Percentiles rank a stretch among this genome's conserved stretches.
phyloP scores from a whole-genome alignment of 306 rosid genomes.

The Castanea sativa region DNA sequence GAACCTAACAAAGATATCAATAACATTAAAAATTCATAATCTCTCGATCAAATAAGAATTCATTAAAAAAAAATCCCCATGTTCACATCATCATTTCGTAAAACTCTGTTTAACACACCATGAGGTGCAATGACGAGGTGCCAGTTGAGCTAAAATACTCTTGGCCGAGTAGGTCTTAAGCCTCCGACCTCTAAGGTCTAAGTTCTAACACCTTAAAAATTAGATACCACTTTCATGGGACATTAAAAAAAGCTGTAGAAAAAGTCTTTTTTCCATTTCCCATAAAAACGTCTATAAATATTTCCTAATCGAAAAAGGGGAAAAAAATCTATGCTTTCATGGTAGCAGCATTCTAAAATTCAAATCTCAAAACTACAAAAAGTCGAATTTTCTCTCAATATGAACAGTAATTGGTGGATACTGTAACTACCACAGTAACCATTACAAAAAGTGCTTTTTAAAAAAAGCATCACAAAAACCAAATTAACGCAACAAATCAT shows the following conservation, averaged over 20 bases:
- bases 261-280: too few species aligned
- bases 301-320: too few species aligned
- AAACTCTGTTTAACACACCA: background rate
- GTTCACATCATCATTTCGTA: background rate
- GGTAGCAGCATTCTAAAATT: background rate
- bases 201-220: too few species aligned
- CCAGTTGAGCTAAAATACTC: too few species aligned
- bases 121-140: background rate
- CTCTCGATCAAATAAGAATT: background rate
- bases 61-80: background rate
- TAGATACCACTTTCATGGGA: too few species aligned
- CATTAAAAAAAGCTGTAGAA: too few species aligned
- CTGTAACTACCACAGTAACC: background rate
- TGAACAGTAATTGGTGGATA: background rate
- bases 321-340: background rate
- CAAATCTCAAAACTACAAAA: background rate
- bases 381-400: background rate
- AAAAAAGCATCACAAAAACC: background rate
- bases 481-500: background rate
- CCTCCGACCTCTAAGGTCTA: too few species aligned
- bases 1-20: background rate
- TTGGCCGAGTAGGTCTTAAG: too few species aligned
- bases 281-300: too few species aligned
- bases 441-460: background rate
- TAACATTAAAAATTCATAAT: background rate